phyloP scores from a whole-genome alignment of 805 yeast genomes.

The Yamadazyma tumulicola region DNA sequence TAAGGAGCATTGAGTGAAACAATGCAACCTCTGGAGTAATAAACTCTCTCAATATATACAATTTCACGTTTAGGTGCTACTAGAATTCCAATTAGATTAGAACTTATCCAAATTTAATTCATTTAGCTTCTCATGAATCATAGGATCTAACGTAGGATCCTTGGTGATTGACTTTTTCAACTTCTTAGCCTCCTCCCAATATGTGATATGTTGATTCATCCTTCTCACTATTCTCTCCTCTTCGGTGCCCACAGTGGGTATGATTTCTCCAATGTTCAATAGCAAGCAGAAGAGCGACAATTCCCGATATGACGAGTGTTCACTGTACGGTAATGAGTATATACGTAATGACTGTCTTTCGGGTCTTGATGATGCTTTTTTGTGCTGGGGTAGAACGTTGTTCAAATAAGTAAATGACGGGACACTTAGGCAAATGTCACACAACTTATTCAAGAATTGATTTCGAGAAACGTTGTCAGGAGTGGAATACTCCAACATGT shows the following conservation, averaged over 20 bases:
- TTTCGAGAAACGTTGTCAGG: constrained; percentile 5
- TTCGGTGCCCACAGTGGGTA: constrained; percentile 73
- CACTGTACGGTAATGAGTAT: constrained; percentile 81
- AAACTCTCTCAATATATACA: no score
- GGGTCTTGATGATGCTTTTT: constrained; percentile 14
- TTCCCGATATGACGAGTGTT: constrained; percentile 88
- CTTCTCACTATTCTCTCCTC: constrained; percentile 19
- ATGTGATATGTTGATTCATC: constrained; percentile 31
- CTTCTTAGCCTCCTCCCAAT: constrained; percentile 25
- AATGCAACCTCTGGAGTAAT: no score
- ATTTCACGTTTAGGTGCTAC: no score
- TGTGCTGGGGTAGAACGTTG: constrained; percentile 30
- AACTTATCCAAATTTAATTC: constrained; percentile 5
- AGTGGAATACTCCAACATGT: constrained; percentile 6
- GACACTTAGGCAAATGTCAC: constrained; percentile 11
- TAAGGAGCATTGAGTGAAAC: no score
- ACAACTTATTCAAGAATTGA: constrained; percentile 8
- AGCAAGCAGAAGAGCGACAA: constrained; percentile 60
- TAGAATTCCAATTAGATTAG: constrained; percentile 1
- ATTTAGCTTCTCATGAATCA: constrained; percentile 9
- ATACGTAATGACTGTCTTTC: constrained; percentile 33
- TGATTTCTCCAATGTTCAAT: constrained; percentile 48
- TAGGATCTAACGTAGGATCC: constrained; percentile 9
- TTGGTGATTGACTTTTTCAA: constrained; percentile 10
- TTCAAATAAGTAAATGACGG: constrained; percentile 10